Evolutionary conservation across 345 rosid genomes (phyloP).

Genomic region (Murraya paniculata): DNA sequence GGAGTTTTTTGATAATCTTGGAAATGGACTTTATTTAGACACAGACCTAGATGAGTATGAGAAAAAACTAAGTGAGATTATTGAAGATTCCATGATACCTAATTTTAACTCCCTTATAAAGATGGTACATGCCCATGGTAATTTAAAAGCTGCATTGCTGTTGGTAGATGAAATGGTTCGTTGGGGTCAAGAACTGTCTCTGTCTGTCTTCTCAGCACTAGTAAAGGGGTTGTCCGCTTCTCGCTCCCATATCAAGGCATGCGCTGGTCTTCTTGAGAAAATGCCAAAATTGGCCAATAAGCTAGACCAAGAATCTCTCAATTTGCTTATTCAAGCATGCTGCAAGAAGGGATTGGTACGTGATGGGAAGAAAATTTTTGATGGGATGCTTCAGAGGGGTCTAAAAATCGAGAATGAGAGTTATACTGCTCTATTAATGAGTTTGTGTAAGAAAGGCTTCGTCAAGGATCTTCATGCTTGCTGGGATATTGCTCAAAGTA

Average conservation of each 20-base stretch:
- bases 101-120: constrained; percentile 50
- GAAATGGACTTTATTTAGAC: constrained; percentile 82
- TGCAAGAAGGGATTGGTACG: constrained; percentile 54
- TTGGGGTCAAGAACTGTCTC: constrained; percentile 69
- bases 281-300: constrained; percentile 52
- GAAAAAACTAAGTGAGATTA: constrained; percentile 37
- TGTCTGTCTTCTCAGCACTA: constrained; percentile 34
- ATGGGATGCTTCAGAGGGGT: constrained; percentile 47
- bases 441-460: constrained; percentile 54
- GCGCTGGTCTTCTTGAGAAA: constrained; percentile 41
- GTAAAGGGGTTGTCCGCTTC: constrained; percentile 45
- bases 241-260: constrained; percentile 37
- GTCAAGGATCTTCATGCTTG: constrained; percentile 30
- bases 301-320: constrained; percentile 53
- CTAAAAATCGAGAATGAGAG: constrained; percentile 37
- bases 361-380: constrained; percentile 44
- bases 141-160: constrained; percentile 35
- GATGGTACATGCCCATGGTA: constrained; percentile 39
- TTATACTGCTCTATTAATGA: constrained; percentile 41
- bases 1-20: constrained; percentile 73
- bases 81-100: constrained; percentile 47
- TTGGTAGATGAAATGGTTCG: constrained; percentile 55
- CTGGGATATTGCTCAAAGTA: constrained; percentile 42
- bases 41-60: constrained; percentile 60
- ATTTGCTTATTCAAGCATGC: constrained; percentile 53